These are phyloP conservation scores for Crithidia expoeki DNA, from an alignment of 208 protist genomes.

Conservation along the genomic window DNA sequence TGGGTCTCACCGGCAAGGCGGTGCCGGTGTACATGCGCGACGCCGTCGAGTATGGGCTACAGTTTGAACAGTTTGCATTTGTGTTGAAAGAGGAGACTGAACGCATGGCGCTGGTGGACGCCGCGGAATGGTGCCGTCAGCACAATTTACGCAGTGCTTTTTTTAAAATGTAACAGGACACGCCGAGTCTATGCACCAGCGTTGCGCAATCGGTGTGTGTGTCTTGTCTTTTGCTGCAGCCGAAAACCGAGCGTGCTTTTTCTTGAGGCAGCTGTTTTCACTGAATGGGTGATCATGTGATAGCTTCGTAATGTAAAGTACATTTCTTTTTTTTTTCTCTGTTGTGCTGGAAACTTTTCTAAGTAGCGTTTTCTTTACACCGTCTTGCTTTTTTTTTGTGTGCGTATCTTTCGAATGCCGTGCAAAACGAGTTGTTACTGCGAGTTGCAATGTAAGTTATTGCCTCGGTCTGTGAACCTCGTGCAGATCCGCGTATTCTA, in stretches of 20 bases:
- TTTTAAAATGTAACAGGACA: too few relatives aligned
- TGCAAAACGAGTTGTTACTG: too few relatives aligned
- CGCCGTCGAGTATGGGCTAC: conserved; percentile 53
- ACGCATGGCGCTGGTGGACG: conserved; percentile 69
- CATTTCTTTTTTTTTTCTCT: conserved; percentile 13
- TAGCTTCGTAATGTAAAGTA: conserved; percentile 2
- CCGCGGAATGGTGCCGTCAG: conserved; percentile 6
- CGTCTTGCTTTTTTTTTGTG: too few relatives aligned
- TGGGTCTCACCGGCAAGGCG: conserved; percentile 8
- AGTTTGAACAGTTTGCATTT: conserved; percentile 48
- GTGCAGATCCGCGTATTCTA: too few relatives aligned
- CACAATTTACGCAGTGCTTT: not conserved
- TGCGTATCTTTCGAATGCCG: too few relatives aligned
- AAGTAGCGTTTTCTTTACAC: too few relatives aligned
- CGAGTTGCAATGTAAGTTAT: too few relatives aligned
- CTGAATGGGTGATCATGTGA: not conserved
- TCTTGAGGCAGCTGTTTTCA: conserved; percentile 11
- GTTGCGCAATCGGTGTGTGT: too few relatives aligned
- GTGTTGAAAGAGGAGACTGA: conserved; percentile 58
- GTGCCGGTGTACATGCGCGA: conserved; percentile 42
- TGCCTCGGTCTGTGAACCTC: too few relatives aligned
- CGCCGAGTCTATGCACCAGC: too few relatives aligned
- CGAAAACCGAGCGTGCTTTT: not conserved
- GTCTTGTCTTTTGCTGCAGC: conserved; percentile 10
- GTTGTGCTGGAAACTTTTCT: not conserved